Conservation (phyloP, 805 yeast genomes). For the Saccharomycopsis fermentans region DNA sequence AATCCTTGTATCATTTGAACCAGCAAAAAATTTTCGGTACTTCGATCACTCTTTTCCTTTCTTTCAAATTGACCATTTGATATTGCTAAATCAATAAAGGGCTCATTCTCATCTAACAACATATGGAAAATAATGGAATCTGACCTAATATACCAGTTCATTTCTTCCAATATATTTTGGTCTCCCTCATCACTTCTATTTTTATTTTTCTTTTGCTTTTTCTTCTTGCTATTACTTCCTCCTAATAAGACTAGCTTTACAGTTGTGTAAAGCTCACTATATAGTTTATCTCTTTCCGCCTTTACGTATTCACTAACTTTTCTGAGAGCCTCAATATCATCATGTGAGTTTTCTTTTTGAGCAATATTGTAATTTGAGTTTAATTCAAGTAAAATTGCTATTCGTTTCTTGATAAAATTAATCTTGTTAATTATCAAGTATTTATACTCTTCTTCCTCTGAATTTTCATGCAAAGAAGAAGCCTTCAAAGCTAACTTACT, state of each 20-base stretch:
- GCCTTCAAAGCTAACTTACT: slow-evolving; percentile 53
- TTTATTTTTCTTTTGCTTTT: slow-evolving; percentile 20
- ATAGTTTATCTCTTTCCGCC: slow-evolving; percentile 27
- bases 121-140: slow-evolving; percentile 67
- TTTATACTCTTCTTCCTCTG: slow-evolving; percentile 20
- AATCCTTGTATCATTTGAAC: slow-evolving; percentile 59
- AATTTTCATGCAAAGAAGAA: slow-evolving; percentile 56
- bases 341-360: slow-evolving; percentile 39
- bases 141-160: slow-evolving; percentile 56
- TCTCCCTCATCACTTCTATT: slow-evolving; percentile 10
- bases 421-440: slow-evolving; percentile 36
- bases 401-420: slow-evolving; percentile 37
- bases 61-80: slow-evolving; percentile 53
- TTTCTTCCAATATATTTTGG: slow-evolving; percentile 24
- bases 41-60: slow-evolving; percentile 53
- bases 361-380: slow-evolving; percentile 40
- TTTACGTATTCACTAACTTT: slow-evolving; percentile 23
- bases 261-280: slow-evolving; percentile 35
- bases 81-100: slow-evolving; percentile 62
- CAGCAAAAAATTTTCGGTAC: slow-evolving; percentile 50
- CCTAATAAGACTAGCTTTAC: slow-evolving; percentile 34
- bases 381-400: slow-evolving; percentile 32
- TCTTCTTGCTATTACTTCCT: slow-evolving; percentile 17
- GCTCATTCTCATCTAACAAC: slow-evolving; percentile 45
- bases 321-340: slow-evolving; percentile 35